Base-by-base conservation (phyloP, 306 rosid genomes). In the Castanopsis chinensis region DNA sequence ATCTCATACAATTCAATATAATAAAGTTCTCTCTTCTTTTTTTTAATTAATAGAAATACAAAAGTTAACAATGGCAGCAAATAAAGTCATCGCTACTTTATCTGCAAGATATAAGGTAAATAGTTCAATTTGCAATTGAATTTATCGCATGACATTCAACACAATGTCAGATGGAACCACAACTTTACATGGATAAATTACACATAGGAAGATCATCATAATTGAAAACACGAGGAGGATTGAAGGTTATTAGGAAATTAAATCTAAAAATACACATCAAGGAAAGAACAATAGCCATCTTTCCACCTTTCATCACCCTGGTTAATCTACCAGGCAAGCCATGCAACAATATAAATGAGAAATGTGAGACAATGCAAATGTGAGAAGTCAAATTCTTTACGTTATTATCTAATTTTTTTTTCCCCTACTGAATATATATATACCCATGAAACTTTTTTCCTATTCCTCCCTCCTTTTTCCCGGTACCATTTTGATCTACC, bases 381-480 rank as follows among this genome's bases (percentile, higher is more conserved):
- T 85, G 86, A 86, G 76, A 82, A 80, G 76, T 78, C 83, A 84
- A 71, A 85, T 79, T 86, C 81, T 79, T 74, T 55, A 63, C 32
- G 80, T 88, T 85, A 64, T 69, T 81, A 56, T 86, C 85, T 84
- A 58, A 80, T 57, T 68, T 35, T 68, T 35, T 68, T 83, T 81
- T 69, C 77, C 71, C 79, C 88, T 79, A 86, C 85, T 49, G 79
- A 78, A 77, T 25, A 77, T 17, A 28, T 86, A 89, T 82, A 75
- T 75, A 82, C 89, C 91, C 69, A 84, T 9, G 58, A 75, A 81
- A 80, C 86, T 83, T 82, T 30, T 30, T 83, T 76, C 85, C 84
- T 79, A 82, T 77, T 83, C 90, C 96, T 86, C 83, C 92, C 91
- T 81, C 88, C 91, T 79, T 84, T 69, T 65, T 52, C 85, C 85